A percentile compares a stretch with the other conserved stretches of the same genome.
These are phyloP conservation scores for Polyplosphaeria fusca DNA, from an alignment of 495 filamentous ascomycete genomes.

Conservation along the genomic window DNA sequence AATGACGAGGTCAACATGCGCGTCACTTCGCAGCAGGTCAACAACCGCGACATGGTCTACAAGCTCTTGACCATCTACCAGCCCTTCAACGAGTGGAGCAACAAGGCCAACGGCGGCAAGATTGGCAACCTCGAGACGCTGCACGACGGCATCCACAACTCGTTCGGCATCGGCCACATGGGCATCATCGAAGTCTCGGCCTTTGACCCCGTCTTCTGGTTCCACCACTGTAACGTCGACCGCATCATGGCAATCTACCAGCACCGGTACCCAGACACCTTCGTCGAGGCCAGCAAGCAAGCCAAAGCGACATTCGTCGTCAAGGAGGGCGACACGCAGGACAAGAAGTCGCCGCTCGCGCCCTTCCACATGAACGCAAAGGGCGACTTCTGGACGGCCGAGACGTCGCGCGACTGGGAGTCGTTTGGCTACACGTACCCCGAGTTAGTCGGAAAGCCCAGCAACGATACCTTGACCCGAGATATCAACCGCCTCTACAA, in stretches of 20 bases:
- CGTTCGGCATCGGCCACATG: conserved; percentile 25
- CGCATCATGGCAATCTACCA: conserved; percentile 28
- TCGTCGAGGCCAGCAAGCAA: conserved; percentile 10
- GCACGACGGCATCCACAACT: conserved; percentile 27
- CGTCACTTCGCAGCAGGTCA: conserved; percentile 9
- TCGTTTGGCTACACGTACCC: conserved; percentile 52
- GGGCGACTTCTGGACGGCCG: conserved; percentile 37
- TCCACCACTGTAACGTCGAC: conserved; percentile 27
- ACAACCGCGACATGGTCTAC: conserved; percentile 23
- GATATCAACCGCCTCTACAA: conserved; percentile 22
- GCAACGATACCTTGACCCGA: conserved; percentile 13
- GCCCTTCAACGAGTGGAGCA: conserved; percentile 26
- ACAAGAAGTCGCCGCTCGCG: conserved; percentile 1
- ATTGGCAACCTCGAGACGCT: conserved; percentile 25
- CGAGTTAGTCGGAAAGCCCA: conserved; percentile 41
- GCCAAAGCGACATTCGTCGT: conserved; percentile 9
- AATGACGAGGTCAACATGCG: conserved; percentile 14
- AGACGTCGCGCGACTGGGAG: conserved; percentile 33
- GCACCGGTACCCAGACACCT: conserved; percentile 21
- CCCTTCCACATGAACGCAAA: conserved; percentile 43
- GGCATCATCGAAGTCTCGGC: conserved; percentile 17
- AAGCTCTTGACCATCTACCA: conserved; percentile 22
- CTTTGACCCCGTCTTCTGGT: conserved; percentile 29
- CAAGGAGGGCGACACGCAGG: conserved; percentile 2
- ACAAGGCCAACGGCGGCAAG: conserved; percentile 16